Percentiles rank a stretch among this genome's conserved stretches.
phyloP scores from a whole-genome alignment of 768 basidiomycete species.

The Mycena capillaripes region DNA sequence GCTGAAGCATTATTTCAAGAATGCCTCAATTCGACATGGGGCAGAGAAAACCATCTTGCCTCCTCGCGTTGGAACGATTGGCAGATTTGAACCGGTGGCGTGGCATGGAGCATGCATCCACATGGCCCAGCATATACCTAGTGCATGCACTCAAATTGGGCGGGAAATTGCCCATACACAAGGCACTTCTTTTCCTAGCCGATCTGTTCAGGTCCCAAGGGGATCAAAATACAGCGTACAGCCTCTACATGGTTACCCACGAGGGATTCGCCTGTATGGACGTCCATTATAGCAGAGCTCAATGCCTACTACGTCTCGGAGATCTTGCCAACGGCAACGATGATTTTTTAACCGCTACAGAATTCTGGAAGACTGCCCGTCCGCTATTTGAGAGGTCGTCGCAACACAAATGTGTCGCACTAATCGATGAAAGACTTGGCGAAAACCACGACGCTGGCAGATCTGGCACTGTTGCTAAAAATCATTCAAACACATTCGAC shows the following conservation, averaged over 20 bases:
- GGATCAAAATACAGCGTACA: not conserved
- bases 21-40: not conserved
- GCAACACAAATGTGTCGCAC: not conserved
- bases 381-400: conserved; percentile 7
- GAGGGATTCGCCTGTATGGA: not conserved
- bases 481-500: too few relatives aligned
- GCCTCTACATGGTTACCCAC: not conserved
- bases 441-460: too few relatives aligned
- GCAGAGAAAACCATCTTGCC: not conserved
- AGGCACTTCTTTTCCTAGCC: not conserved
- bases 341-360: not conserved
- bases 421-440: not conserved
- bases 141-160: not conserved
- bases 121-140: not conserved
- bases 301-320: too few relatives aligned
- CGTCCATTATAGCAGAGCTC: not conserved
- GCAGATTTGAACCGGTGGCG: not conserved
- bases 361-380: not conserved
- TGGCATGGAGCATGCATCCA: not conserved
- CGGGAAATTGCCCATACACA: not conserved
- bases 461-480: too few relatives aligned
- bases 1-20: not conserved
- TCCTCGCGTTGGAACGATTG: not conserved
- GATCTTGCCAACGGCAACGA: not conserved
- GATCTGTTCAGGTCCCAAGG: not conserved